Percentiles rank a stretch among this genome's conserved stretches.
These are phyloP conservation scores for Sedum album DNA, from an alignment of 164 flowering plant species.

Conservation along the genomic window DNA sequence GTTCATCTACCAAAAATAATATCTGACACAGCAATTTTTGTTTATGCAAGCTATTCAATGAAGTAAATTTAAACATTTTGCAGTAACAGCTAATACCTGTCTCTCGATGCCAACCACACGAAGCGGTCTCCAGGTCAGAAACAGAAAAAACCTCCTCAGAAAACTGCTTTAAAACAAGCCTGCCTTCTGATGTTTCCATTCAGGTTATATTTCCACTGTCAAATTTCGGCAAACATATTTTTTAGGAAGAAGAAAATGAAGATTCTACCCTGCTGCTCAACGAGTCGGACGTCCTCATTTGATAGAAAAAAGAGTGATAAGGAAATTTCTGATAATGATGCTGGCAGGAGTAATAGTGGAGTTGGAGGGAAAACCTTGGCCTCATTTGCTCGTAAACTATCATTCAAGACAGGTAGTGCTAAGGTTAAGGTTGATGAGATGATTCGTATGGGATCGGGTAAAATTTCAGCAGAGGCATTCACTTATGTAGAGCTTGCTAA, in stretches of 20 bases:
- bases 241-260: background rate
- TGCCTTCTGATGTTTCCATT: background rate
- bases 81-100: background rate
- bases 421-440: background rate
- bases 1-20: too few species aligned
- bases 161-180: background rate
- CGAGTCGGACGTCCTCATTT: background rate
- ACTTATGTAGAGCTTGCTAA: background rate
- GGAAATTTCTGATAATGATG: background rate
- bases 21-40: background rate
- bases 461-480: background rate
- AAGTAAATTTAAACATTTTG: background rate
- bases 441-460: background rate
- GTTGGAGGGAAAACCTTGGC: constrained; percentile 4
- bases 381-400: background rate
- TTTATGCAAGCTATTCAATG: too few species aligned
- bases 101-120: background rate
- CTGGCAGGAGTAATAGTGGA: background rate
- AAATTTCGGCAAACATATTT: background rate
- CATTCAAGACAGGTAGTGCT: background rate
- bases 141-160: background rate
- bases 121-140: background rate
- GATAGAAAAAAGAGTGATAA: background rate
- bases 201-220: background rate
- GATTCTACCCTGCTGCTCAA: background rate